These are phyloP conservation scores for Elsinoe ampelina DNA, from an alignment of 2,329 filamentous ascomycete species.

Conservation along the genomic window DNA sequence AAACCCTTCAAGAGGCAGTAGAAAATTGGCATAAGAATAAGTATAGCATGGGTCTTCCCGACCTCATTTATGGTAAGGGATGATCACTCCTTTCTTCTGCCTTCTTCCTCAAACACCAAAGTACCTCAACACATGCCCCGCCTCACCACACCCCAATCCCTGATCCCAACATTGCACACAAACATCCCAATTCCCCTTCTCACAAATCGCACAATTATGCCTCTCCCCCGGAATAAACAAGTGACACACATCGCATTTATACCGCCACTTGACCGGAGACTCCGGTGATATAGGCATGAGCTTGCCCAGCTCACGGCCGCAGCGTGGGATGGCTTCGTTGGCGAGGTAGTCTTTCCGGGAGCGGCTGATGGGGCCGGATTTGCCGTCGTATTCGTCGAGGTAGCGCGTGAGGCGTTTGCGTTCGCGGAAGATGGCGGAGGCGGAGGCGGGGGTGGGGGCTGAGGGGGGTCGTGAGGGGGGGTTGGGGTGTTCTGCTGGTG, in stretches of 20 bases:
- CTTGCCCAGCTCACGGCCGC: not conserved
- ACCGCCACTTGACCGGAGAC: not conserved
- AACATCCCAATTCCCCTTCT: not conserved
- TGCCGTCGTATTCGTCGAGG: not conserved
- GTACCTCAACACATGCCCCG: not conserved
- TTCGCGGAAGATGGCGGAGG: not conserved
- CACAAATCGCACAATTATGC: not conserved
- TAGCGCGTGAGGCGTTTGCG: conserved; percentile 1
- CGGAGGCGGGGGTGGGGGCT: not conserved
- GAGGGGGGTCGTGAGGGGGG: not conserved
- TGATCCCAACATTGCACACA: not conserved
- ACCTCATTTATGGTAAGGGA: too few relatives aligned
- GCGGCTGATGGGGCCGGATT: not conserved
- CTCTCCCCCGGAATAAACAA: not conserved
- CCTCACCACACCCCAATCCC: not conserved
- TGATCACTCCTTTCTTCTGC: not conserved
- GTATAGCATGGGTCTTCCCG: too few relatives aligned
- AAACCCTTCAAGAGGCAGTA: too few relatives aligned
- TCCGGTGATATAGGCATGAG: not conserved
- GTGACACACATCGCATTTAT: not conserved
- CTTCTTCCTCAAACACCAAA: not conserved
- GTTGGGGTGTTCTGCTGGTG: not conserved
- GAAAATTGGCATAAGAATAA: too few relatives aligned
- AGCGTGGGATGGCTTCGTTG: not conserved
- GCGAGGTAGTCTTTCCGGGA: not conserved